phyloP scores from a whole-genome alignment of 345 rosid species.

The Conringia planisiliqua region DNA sequence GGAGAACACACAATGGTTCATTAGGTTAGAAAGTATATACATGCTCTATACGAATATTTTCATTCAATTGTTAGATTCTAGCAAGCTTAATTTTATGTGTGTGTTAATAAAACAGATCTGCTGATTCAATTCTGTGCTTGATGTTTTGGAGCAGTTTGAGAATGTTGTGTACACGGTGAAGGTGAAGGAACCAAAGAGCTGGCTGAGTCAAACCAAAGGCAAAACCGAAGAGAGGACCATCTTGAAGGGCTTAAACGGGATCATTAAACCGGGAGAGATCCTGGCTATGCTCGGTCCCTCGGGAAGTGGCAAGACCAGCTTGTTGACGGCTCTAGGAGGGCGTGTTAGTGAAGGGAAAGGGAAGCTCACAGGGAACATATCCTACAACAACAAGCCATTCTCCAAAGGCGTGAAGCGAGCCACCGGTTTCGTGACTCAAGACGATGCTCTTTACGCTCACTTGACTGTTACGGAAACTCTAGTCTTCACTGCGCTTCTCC shows the following conservation, averaged over 20 bases:
- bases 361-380: constrained; percentile 38
- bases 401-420: constrained; percentile 41
- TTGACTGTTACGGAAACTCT: constrained; percentile 69
- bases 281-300: constrained; percentile 62
- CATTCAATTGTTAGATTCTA: neutral
- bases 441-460: constrained; percentile 54
- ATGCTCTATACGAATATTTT: neutral
- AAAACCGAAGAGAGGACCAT: constrained; percentile 41
- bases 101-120: neutral
- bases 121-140: constrained; percentile 11
- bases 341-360: constrained; percentile 34
- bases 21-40: neutral
- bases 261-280: constrained; percentile 51
- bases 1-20: neutral
- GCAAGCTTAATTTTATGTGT: neutral
- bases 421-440: constrained; percentile 62
- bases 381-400: constrained; percentile 46
- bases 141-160: constrained; percentile 43
- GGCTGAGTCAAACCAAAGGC: constrained; percentile 11
- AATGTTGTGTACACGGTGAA: constrained; percentile 48
- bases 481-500: constrained; percentile 67
- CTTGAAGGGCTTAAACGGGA: constrained; percentile 49
- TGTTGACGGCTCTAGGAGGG: constrained; percentile 55
- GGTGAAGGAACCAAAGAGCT: constrained; percentile 17
- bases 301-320: constrained; percentile 57